Percentiles rank a stretch among this genome's conserved stretches.
phyloP scores from a whole-genome alignment of 2,329 filamentous ascomycete genomes.

The Podosphaera fusca region DNA sequence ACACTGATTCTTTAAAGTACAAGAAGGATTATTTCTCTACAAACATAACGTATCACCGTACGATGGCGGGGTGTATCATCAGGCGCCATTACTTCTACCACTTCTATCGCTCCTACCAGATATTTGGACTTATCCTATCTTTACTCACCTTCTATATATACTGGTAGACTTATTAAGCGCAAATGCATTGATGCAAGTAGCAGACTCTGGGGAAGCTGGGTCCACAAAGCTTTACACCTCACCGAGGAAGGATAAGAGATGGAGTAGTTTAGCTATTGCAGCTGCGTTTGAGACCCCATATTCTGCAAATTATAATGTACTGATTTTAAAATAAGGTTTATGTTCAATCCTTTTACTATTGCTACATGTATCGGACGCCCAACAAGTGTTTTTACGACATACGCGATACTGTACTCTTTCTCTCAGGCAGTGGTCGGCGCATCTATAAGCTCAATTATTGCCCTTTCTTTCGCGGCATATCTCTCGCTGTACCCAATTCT shows the following conservation, averaged over 20 bases:
- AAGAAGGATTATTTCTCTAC: slow-evolving; percentile 91
- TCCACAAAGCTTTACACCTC: slow-evolving; percentile 59
- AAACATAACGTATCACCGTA: slow-evolving; percentile 92
- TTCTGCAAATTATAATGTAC: background rate
- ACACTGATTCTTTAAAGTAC: slow-evolving; percentile 32
- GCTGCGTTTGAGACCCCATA: slow-evolving; percentile 36
- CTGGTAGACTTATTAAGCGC: slow-evolving; percentile 63
- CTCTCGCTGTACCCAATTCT: slow-evolving; percentile 79
- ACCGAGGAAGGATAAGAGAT: slow-evolving; percentile 48
- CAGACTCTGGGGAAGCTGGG: slow-evolving; percentile 55
- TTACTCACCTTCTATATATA: slow-evolving; percentile 63
- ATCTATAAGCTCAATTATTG: slow-evolving; percentile 55
- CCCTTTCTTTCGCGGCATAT: slow-evolving; percentile 71
- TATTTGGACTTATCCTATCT: slow-evolving; percentile 39
- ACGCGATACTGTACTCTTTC: slow-evolving; percentile 66
- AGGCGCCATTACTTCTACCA: slow-evolving; percentile 75
- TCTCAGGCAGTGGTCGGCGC: slow-evolving; percentile 56
- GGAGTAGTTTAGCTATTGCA: slow-evolving; percentile 52
- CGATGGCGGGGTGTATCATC: slow-evolving; percentile 64
- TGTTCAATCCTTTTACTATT: slow-evolving; percentile 89
- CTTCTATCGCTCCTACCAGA: slow-evolving; percentile 75
- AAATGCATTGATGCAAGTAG: slow-evolving; percentile 53
- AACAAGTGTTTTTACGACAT: slow-evolving; percentile 71
- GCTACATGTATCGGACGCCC: slow-evolving; percentile 76
- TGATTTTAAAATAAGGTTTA: slow-evolving; percentile 32